Evolutionary conservation across 306 rosid species (phyloP).

Genomic region (Coriaria nepalensis): DNA sequence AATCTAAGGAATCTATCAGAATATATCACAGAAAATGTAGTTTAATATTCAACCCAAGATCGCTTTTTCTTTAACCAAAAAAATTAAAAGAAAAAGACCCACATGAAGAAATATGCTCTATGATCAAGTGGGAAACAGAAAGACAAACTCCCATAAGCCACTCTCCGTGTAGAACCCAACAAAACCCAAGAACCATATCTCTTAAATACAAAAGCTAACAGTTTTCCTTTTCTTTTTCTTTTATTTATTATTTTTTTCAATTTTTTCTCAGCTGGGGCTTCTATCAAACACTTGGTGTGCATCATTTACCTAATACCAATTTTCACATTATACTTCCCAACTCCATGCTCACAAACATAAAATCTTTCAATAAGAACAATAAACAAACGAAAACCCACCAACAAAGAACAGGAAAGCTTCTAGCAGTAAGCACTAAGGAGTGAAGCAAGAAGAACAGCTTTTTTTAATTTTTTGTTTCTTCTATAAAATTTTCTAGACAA

Average conservation of each 20-base stretch:
- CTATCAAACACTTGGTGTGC: no score
- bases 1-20: slow-evolving; percentile 68
- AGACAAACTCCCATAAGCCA: slow-evolving; percentile 46
- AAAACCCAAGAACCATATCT: slow-evolving; percentile 44
- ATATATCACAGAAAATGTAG: slow-evolving; percentile 45
- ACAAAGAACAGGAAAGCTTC: not conserved
- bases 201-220: no score
- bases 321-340: not conserved
- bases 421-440: no score
- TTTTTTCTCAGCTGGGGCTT: no score
- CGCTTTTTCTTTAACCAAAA: slow-evolving; percentile 24
- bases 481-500: no score
- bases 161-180: slow-evolving; percentile 72
- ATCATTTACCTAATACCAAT: no score
- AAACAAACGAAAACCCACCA: not conserved
- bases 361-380: slow-evolving; percentile 2
- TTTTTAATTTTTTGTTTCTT: no score
- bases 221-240: no score
- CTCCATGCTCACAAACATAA: not conserved
- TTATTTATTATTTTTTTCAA: no score
- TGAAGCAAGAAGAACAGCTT: no score
- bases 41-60: slow-evolving; percentile 50
- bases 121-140: slow-evolving; percentile 27
- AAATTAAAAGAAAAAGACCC: slow-evolving; percentile 29
- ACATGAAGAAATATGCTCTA: slow-evolving; percentile 32